Base-by-base conservation (phyloP, 1,139 yeast genomes). In the Nakaseomyces bracarensis region DNA sequence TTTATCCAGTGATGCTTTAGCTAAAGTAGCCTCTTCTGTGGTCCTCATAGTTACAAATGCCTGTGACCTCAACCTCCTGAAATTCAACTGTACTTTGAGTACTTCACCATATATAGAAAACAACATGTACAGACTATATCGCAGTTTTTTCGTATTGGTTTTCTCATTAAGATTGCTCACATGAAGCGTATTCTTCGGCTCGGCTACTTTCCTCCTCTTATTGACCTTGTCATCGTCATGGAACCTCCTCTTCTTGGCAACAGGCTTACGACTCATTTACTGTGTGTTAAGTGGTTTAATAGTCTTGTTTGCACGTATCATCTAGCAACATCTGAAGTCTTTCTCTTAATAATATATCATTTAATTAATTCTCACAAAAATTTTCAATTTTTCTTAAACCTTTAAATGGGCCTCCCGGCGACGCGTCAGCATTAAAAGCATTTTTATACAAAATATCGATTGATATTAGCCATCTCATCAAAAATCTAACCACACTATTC, bases 81-180 rank as follows among this genome's bases (percentile, higher is more conserved):
- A 44, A 27, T 53, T 51, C 27, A 57, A 44, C 11, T 46, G 39
- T 2, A 60, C 46, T 25, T 55, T 49, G 14, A 60, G 20, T 11
- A 60, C 63, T 40, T 60, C 64, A 8, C 63, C 64, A 40, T 53
- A 58, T n/a, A 50, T 51, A 11, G 61, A 49, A 29, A 58, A 57
- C 13, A 58, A 42, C 27, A 60, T 41, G 38, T 50, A 60, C n/a
- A 60, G 44, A 34, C 54, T 53, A 15, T 46, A 47, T 36, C 58
- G 46, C 15, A 58, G 43, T 14, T 50, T 48, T 14, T 48, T 41
- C 3, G 49, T 29, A 21, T 47, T 51, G 13, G 53, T 46, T 29
- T 52, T 49, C 36, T 54, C 55, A 36, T 52, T 49, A 13, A 56
- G 43, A 40, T 57, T 56, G 39, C 49, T 50, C 4, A 58, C 46